phyloP scores from a whole-genome alignment of 2,329 filamentous ascomycete genomes.

The Xylaria sp. region DNA sequence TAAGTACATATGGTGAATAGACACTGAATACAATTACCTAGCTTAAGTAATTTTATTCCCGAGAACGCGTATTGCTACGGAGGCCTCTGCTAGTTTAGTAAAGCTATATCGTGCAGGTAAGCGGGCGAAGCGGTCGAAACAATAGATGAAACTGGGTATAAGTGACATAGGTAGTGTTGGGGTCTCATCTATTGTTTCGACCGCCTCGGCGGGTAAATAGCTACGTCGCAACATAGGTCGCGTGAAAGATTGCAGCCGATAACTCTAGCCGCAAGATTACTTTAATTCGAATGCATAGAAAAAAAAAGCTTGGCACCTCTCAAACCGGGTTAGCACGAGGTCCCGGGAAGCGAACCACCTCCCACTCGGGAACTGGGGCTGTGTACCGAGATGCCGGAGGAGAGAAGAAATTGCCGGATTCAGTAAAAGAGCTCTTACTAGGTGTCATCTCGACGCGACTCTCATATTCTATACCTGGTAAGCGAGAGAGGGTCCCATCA shows the following conservation, averaged over 20 bases:
- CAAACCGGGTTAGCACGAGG: neutral
- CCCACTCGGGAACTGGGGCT: too few relatives aligned
- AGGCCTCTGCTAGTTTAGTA: neutral
- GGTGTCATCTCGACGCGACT: slow-evolving; percentile 2
- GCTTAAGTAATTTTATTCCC: neutral
- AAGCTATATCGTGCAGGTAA: too few relatives aligned
- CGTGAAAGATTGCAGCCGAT: too few relatives aligned
- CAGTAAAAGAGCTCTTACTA: slow-evolving; percentile 17
- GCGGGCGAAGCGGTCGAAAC: too few relatives aligned
- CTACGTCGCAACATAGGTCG: too few relatives aligned
- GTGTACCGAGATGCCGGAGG: neutral
- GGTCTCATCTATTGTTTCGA: too few relatives aligned
- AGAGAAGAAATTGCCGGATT: slow-evolving; percentile 19
- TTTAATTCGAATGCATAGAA: neutral
- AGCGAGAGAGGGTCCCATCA: slow-evolving; percentile 10
- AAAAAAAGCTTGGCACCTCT: neutral
- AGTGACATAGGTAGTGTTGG: too few relatives aligned
- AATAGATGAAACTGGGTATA: too few relatives aligned
- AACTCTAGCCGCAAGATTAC: neutral
- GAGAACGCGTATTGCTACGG: neutral
- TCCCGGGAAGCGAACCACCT: neutral
- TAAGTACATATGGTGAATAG: too few relatives aligned
- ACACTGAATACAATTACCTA: neutral
- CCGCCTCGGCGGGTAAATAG: too few relatives aligned
- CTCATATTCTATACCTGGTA: slow-evolving; percentile 15